Base-by-base conservation (phyloP, 768 basidiomycete genomes). In the Austroboletus festivus region DNA sequence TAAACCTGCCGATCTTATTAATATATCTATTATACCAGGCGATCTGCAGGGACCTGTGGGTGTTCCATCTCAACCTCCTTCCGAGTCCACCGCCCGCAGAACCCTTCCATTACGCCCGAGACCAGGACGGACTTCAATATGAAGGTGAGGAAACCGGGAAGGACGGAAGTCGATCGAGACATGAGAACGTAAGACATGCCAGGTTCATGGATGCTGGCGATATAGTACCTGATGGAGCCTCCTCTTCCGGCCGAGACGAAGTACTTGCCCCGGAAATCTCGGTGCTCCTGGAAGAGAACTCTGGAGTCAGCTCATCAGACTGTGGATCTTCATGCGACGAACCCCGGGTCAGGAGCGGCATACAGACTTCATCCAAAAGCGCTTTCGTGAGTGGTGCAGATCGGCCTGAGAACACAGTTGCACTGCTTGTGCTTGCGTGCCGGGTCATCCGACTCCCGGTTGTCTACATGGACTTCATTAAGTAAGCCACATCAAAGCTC, bases 41-140 rank as follows among this genome's bases (percentile, higher is more conserved):
- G 20, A 68, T 89, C 23, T 92, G 88, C 61, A 76, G 82, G 56
- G 90, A 93, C 58, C 48, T 89, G n/a, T 93, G 90, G 91, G 77
- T 81, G 1, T 69, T 89, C 4, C 76, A 90, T 65, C 71, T 93
- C n/a, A 71, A 71, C 38, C 69, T 85, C 16, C 68, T 89, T 15
- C 78, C 80, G 7, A 68, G 72, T 34, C 81, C 82, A 10, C 81
- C 80, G 0, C 75, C 79, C 10, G 68, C 81, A 13, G 88, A 88
- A 56, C 81, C 85, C 10, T 73, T 78, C 51, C 59, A 74, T 34
- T 68, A 77, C 55, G 55, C 68, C n/a, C 73, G 74, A 47, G 75
- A 73, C 28, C 72, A 68, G 39, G 55, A 59, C 42, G 52, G 53
- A 35, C 41, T 33, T 44, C 46, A 61, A 42, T 9, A 37, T 26